Percentiles rank a stretch among this genome's conserved stretches.
phyloP scores from a whole-genome alignment of 73 alveolate genomes.

The Tetrahymena borealis region DNA sequence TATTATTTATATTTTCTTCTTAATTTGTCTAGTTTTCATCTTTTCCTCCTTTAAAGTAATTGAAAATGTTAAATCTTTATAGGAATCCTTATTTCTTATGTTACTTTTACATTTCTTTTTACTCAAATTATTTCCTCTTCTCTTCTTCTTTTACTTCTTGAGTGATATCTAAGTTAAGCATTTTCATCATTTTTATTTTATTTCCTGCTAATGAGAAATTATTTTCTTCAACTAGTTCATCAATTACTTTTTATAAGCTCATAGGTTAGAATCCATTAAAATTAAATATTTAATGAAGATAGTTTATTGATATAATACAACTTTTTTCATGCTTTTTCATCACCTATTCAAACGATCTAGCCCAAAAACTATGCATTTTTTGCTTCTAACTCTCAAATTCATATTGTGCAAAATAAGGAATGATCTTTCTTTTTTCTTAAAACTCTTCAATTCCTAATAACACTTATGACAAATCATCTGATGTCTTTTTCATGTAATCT shows the following conservation, averaged over 20 bases:
- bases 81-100: not conserved
- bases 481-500: not conserved
- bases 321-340: not conserved
- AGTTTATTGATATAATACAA: not conserved
- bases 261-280: not conserved
- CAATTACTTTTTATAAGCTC: not conserved
- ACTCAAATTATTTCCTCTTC: not conserved
- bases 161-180: not conserved
- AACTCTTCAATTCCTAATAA: not conserved
- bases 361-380: not conserved
- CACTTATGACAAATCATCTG: not conserved
- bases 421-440: not conserved
- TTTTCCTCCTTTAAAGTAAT: not conserved
- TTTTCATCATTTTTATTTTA: not conserved
- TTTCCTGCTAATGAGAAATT: not conserved
- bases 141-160: not conserved
- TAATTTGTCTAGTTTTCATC: no score
- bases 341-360: not conserved
- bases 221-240: not conserved
- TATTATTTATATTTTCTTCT: not conserved
- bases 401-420: not conserved
- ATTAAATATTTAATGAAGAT: not conserved
- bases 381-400: not conserved
- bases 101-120: not conserved
- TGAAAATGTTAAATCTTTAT: not conserved